phyloP scores from a whole-genome alignment of 345 rosid genomes.

The Erodium maritimum region DNA sequence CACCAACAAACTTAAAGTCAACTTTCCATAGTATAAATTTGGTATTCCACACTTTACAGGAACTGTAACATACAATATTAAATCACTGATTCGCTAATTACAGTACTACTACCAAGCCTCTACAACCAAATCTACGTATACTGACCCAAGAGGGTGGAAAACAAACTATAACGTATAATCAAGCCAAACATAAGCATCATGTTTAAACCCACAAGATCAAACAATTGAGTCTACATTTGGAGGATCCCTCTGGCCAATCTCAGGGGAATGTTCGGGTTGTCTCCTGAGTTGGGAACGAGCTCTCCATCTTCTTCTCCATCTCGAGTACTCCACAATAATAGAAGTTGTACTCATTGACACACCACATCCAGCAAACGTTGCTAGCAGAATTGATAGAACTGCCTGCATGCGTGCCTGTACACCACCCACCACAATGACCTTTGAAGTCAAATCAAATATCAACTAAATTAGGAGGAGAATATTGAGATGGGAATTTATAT shows the following conservation, averaged over 20 bases:
- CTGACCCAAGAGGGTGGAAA: too few relatives aligned
- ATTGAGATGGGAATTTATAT: too few relatives aligned
- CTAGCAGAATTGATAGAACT: slow-evolving; percentile 59
- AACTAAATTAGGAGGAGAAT: neutral
- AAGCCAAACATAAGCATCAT: too few relatives aligned
- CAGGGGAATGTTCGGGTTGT: slow-evolving; percentile 17
- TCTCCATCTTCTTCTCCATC: slow-evolving; percentile 57
- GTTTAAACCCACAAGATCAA: slow-evolving; percentile 1
- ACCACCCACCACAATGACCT: neutral
- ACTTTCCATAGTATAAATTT: too few relatives aligned
- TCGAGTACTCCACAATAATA: slow-evolving; percentile 53
- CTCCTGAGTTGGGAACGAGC: slow-evolving; percentile 12
- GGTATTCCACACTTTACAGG: too few relatives aligned
- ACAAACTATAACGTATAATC: too few relatives aligned
- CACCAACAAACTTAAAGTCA: too few relatives aligned
- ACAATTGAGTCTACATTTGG: slow-evolving; percentile 1
- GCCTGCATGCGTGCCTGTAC: slow-evolving; percentile 54
- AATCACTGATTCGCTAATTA: too few relatives aligned
- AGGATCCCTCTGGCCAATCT: slow-evolving; percentile 8
- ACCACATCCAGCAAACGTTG: slow-evolving; percentile 80
- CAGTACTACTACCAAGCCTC: too few relatives aligned
- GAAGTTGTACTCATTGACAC: slow-evolving; percentile 75
- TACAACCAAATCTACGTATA: too few relatives aligned
- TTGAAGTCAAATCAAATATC: neutral
- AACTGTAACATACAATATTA: too few relatives aligned